Conservation (phyloP, 768 basidiomycete genomes). For the Tulasnella sp. region DNA sequence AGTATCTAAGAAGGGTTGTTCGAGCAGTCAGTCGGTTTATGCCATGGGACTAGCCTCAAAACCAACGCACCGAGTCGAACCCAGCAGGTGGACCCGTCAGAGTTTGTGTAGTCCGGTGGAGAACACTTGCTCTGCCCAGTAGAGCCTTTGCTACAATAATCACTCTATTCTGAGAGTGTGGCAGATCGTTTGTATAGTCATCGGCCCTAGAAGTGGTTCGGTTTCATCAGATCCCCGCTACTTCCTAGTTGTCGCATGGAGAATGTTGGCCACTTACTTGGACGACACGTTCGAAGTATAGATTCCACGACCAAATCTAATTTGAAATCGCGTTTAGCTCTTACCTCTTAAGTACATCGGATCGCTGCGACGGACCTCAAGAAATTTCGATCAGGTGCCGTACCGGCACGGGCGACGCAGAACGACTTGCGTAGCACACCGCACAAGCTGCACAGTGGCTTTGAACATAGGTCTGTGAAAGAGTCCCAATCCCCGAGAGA, state of each 20-base stretch:
- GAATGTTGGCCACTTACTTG: neutral
- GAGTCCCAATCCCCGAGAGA: neutral
- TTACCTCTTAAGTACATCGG: neutral
- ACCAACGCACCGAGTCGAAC: neutral
- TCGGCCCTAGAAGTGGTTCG: slow-evolving; percentile 1
- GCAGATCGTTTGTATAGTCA: neutral
- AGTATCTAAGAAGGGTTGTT: neutral
- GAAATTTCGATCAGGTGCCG: neutral
- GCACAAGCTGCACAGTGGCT: neutral
- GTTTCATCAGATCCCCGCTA: neutral
- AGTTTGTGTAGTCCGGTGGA: neutral
- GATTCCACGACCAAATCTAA: slow-evolving; percentile 20
- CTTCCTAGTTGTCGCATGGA: neutral
- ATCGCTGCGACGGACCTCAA: neutral
- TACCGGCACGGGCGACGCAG: neutral
- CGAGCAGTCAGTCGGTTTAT: neutral
- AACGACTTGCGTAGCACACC: neutral
- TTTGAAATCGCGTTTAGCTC: neutral
- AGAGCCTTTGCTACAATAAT: slow-evolving; percentile 8
- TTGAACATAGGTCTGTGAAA: neutral
- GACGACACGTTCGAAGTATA: slow-evolving; percentile 15
- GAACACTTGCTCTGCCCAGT: neutral
- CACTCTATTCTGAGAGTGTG: neutral
- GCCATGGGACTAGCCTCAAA: neutral
- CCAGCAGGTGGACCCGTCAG: neutral